Evolutionary conservation across 2,329 filamentous ascomycete genomes (phyloP), one percentile per base, ranked within the genome.

Genomic region (Exserohilum rostratum): DNA sequence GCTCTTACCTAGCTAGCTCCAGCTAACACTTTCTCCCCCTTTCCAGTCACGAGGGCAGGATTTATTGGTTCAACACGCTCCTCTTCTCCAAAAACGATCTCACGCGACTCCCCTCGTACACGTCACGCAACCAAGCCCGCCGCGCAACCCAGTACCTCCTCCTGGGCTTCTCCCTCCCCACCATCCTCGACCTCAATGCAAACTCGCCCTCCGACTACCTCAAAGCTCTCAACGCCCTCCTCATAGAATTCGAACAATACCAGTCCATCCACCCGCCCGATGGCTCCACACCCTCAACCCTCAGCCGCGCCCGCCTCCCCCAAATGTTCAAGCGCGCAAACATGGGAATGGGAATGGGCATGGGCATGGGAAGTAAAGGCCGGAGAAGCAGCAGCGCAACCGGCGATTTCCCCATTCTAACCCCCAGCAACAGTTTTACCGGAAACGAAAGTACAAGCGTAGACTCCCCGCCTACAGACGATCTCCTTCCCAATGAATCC

Each of bases 21-120:
- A 22, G 18, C 60, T 66, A 52, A 67, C 53, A 12, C 2, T 2
- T 25, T 4, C n/a, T n/a, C n/a, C 12, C 46, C 2, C 11, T 13
- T n/a, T 6, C 46, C 72, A 96, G 91, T 25, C 93, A 99, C 72
- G 92, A 97, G 77, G 93, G 93, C 57, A 88, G 91, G 54, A 87
- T 96, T 37, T 98, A 96, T 80, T 98, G 95, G 93, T 97, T 98
- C 82, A 97, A 97, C 78, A 97, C 95, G 0, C 86, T 96, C 57
- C 89, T 96, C 70, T 96, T 96, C 77, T 90, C 92, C 62, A 90
- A 91, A 68, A 76, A 85, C 27, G 91, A 96, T 74, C 83, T 98
- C 30, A 80, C 84, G 46, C 87, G 88, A 69, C 88, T 97, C 80
- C 88, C 93, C 40, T 96, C 91, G 71, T 93, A 96, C 71, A 90